Evolutionary conservation across 805 yeast species (phyloP), one percentile per base, ranked within the genome.

Genomic region (Peterozyma xylosa): DNA sequence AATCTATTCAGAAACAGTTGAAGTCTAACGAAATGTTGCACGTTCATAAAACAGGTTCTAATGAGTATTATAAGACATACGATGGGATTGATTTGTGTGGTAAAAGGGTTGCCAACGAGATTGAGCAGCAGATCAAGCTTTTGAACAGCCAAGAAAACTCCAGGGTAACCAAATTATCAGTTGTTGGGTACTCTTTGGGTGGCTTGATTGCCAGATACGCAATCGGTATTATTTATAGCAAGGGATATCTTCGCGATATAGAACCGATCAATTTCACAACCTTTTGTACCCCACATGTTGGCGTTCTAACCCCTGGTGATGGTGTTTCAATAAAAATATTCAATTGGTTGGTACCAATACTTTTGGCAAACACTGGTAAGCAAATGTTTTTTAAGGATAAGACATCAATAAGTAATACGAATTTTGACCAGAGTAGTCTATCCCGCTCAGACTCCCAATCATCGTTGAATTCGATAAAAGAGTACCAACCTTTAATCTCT

Each of bases 41-140:
- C 2, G 71, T 77, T 17, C 74, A 78, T 53, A 67, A 73, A 38
- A 70, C 87, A 0, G 71, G 70, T 30, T 68, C 82, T 15, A 85
- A 82, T 54, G 73, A 77, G 44, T 91, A 90, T 6, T 85, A 78
- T 56, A 74, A 76, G 54, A 88, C 96, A 2, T 82, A 86, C 53
- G 96, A 88, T 56, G 96, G 96, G 2, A 78, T 87, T 17, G 95
- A 87, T 51, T 78, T 86, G 27, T 86, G 93, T 55, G 96, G 95
- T 1, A 68, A 78, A 41, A 67, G 95, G 17, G 82, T 86, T 7
- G 79, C 84, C 1, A 73, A 73, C 42, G 96, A 88, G 60, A 79
- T 88, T 40, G 58, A 66, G 15, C 51, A 48, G 1, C 68, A 69
- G 52, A 63, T 76, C 15, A 50, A 52, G 4, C 37, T 38, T 16